A percentile compares a stretch with the other conserved stretches of the same genome.
Conservation (phyloP, 768 basidiomycete species). For the Lentinula guzmanii region DNA sequence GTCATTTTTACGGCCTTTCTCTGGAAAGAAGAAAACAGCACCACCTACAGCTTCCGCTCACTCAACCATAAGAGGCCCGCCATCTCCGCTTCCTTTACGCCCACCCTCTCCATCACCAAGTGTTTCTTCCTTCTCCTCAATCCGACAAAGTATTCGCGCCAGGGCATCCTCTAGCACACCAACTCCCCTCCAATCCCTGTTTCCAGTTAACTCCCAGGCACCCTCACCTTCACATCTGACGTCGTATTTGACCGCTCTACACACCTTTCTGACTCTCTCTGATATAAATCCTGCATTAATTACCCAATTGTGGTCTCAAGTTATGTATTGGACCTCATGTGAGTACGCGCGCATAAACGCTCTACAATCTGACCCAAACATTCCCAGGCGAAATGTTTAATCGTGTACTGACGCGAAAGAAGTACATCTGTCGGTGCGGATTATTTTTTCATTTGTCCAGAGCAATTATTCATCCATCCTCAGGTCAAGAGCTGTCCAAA, state of each 20-base stretch:
- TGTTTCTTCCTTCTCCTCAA: slow-evolving; percentile 54
- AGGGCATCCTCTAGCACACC: slow-evolving; percentile 34
- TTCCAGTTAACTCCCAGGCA: slow-evolving; percentile 36
- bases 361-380: neutral
- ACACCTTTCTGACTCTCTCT: slow-evolving; percentile 77
- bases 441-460: neutral
- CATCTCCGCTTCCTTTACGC: slow-evolving; percentile 24
- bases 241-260: slow-evolving; percentile 77
- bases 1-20: slow-evolving; percentile 79
- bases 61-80: slow-evolving; percentile 10
- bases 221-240: slow-evolving; percentile 55
- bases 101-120: slow-evolving; percentile 45
- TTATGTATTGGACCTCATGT: slow-evolving; percentile 99
- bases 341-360: slow-evolving; percentile 24
- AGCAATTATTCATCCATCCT: slow-evolving; percentile 3
- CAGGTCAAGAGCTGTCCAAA: slow-evolving; percentile 83
- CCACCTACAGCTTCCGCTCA: slow-evolving; percentile 12
- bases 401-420: slow-evolving; percentile 83
- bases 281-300: slow-evolving; percentile 87
- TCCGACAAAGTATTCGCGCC: slow-evolving; percentile 57
- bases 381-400: slow-evolving; percentile 76
- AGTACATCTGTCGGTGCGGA: slow-evolving; percentile 82
- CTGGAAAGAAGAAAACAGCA: slow-evolving; percentile 49
- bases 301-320: slow-evolving; percentile 92
- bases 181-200: slow-evolving; percentile 43